Evolutionary conservation across 2,329 filamentous ascomycete species (phyloP).

Genomic region (Corniculantispora saksenae): DNA sequence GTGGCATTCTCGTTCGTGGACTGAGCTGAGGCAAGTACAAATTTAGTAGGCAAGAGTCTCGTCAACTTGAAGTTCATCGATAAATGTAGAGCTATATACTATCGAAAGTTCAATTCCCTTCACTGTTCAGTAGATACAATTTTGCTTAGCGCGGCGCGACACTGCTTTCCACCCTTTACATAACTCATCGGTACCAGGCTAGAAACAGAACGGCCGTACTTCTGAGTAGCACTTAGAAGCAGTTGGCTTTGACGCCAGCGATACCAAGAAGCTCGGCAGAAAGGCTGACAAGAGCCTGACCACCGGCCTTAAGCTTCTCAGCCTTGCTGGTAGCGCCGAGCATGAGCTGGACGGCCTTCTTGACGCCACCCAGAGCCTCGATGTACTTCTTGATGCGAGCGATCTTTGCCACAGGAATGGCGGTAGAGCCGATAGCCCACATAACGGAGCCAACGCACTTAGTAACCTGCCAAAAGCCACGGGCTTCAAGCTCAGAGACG

Average conservation of each 20-base stretch:
- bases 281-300: slow-evolving; percentile 24
- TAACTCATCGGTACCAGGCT: neutral
- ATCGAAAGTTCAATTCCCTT: too few species aligned
- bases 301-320: slow-evolving; percentile 27
- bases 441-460: slow-evolving; percentile 27
- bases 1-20: too few species aligned
- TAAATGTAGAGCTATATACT: too few species aligned
- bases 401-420: slow-evolving; percentile 27
- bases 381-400: slow-evolving; percentile 30
- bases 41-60: too few species aligned
- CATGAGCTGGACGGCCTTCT: slow-evolving; percentile 27
- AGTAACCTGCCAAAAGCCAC: slow-evolving; percentile 25
- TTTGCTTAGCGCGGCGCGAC: too few species aligned
- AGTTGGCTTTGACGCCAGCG: slow-evolving; percentile 25
- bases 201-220: neutral
- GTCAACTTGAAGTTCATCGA: too few species aligned
- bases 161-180: too few species aligned
- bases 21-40: too few species aligned
- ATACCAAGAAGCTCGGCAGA: slow-evolving; percentile 26
- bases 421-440: slow-evolving; percentile 25
- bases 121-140: too few species aligned
- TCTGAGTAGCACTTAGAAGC: slow-evolving; percentile 18
- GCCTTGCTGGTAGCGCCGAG: slow-evolving; percentile 24
- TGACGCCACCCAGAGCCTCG: slow-evolving; percentile 27
- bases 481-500: slow-evolving; percentile 4